Conservation (phyloP, 2,329 filamentous ascomycete genomes). For the Neopestalotiopsis clavispora region DNA sequence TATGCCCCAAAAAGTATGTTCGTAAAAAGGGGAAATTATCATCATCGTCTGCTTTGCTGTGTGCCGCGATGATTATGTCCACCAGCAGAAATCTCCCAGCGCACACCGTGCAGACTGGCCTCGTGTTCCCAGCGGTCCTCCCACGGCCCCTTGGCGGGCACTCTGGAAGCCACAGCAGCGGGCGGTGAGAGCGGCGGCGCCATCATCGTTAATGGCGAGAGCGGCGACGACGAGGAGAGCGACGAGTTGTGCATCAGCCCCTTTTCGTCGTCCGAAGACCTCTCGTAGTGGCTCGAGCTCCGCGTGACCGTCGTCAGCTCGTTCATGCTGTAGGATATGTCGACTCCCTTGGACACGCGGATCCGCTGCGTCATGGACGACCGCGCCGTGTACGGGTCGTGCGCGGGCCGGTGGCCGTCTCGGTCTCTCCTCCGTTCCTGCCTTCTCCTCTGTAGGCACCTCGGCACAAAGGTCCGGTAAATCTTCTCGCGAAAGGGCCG, state of each 20-base stretch:
- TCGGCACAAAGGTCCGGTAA: conserved; percentile 28
- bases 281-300: conserved; percentile 8
- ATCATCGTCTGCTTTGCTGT: neutral
- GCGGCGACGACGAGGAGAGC: no score
- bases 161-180: neutral
- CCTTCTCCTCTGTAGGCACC: conserved; percentile 18
- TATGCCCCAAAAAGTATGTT: neutral
- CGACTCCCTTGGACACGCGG: conserved; percentile 9
- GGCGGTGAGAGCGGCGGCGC: neutral
- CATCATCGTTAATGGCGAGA: no score
- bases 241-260: neutral
- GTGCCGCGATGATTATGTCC: neutral
- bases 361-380: conserved; percentile 12
- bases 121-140: conserved; percentile 10
- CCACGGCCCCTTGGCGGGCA: conserved; percentile 1
- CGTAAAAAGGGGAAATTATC: neutral
- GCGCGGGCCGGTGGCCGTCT: neutral
- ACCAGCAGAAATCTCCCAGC: conserved; percentile 8
- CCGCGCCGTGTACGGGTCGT: neutral
- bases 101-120: conserved; percentile 2
- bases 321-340: conserved; percentile 11
- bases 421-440: neutral
- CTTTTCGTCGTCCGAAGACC: conserved; percentile 3
- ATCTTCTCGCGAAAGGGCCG: conserved; percentile 38
- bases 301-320: conserved; percentile 1